Evolutionary conservation across 2,329 filamentous ascomycete species (phyloP), one percentile per base, ranked within the genome.

Genomic region (Cytospora chrysosperma): DNA sequence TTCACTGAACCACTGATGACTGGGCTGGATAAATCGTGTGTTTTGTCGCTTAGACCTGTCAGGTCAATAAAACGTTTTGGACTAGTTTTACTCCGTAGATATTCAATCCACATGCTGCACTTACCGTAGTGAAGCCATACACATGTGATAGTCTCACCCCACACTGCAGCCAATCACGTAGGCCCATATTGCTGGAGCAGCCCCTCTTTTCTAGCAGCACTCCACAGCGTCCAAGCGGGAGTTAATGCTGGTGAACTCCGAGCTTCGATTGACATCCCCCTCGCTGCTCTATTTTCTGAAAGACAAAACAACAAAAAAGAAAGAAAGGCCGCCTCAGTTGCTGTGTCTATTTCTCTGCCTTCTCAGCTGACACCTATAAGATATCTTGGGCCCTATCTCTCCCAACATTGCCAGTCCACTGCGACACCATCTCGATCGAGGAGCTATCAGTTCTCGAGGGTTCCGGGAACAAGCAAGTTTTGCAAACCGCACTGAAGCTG

Each of bases 161-260:
- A 5, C 5, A 10, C n/a, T 3, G 12, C 9, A 47, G 3, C 51
- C 47, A 47, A 34, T 53, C 30, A 58, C 19, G 13, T 49, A 34
- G 21, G 24, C 34, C 17, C 21, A 37, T 26, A n/a, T 1, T 19
- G 19, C 43, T 40, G 52, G n/a, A 19, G 24, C 53, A 62, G 26
- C 60, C 60, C 55, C 55, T 51, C 53, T 57, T n/a, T 58, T 52
- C 58, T 58, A 62, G 59, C 51, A 51, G 59, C 59, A 61, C 40
- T 43, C 51, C 51, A 53, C 51, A n/a, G n/a, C n/a, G 37, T 30
- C 51, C 9, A 10, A 61, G 59, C 59, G 55, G 51, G 49, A 37
- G 40, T 40, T 40, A 54, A 26, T 24, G n/a, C 21, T 34, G 5
- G 30, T 34, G 32, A 34, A 34, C 32, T 34, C 32, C 10, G 32